Conservation (phyloP, 805 yeast genomes). For the Candida quercuum region DNA sequence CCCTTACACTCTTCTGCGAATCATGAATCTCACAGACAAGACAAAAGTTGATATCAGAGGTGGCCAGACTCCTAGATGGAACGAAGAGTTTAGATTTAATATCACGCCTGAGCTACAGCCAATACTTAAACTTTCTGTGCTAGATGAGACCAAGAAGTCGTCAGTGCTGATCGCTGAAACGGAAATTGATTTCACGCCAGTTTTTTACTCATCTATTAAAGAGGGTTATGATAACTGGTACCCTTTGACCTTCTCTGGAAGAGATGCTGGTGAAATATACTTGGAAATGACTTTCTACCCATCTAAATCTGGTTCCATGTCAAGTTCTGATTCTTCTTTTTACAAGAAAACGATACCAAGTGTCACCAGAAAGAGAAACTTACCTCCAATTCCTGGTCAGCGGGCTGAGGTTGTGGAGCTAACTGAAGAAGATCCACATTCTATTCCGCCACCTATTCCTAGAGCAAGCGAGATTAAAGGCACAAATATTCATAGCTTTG, state of each 20-base stretch:
- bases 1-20: constrained; percentile 79
- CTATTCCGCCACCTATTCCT: constrained; percentile 21
- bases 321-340: too few relatives aligned
- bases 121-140: constrained; percentile 60
- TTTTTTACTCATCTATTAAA: constrained; percentile 56
- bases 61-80: constrained; percentile 93
- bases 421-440: neutral
- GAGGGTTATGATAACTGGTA: constrained; percentile 90
- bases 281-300: constrained; percentile 92
- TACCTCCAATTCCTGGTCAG: constrained; percentile 26
- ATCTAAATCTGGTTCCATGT: constrained; percentile 12
- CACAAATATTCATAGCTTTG: constrained; percentile 3
- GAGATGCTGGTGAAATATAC: constrained; percentile 83
- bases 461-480: constrained; percentile 4
- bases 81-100: constrained; percentile 65
- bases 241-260: constrained; percentile 56
- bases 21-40: constrained; percentile 76
- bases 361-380: constrained; percentile 9
- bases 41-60: constrained; percentile 79
- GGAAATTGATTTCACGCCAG: constrained; percentile 71
- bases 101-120: constrained; percentile 62
- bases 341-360: constrained; percentile 6
- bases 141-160: constrained; percentile 81
- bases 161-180: constrained; percentile 83
- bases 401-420: neutral